These are phyloP conservation scores for Scheffersomyces stambukii DNA, from an alignment of 1,139 yeast species.

Conservation along the genomic window DNA sequence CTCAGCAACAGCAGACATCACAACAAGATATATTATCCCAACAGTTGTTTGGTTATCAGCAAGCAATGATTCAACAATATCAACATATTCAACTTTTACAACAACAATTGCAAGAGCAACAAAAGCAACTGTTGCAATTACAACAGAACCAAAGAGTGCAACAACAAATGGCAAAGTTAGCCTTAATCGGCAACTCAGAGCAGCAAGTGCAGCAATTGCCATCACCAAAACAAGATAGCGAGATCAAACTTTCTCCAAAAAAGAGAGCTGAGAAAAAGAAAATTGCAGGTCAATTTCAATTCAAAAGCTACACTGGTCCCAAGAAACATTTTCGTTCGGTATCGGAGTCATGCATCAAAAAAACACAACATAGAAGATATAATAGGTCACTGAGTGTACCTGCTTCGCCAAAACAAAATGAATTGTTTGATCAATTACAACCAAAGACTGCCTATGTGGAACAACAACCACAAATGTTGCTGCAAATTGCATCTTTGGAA, in stretches of 20 bases:
- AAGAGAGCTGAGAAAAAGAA: conserved; percentile 13
- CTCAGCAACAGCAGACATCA: conserved; percentile 1
- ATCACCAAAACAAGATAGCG: not conserved
- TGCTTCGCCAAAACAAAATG: conserved; percentile 4
- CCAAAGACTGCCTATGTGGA: conserved; percentile 1
- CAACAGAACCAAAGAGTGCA: conserved; percentile 5
- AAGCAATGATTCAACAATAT: conserved; percentile 22
- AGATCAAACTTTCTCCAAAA: conserved; percentile 1
- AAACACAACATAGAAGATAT: conserved; percentile 14
- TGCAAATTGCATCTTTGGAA: conserved; percentile 1
- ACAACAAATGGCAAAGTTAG: conserved; percentile 4
- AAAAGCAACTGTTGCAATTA: conserved; percentile 6
- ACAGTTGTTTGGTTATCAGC: conserved; percentile 20
- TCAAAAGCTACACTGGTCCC: conserved; percentile 37
- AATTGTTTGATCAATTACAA: conserved; percentile 1
- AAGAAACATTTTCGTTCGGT: conserved; percentile 11
- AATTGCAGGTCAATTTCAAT: conserved; percentile 29
- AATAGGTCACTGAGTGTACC: conserved; percentile 6
- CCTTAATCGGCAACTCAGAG: conserved; percentile 1
- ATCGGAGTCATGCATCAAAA: conserved; percentile 16
- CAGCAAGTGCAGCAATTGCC: conserved; percentile 1
- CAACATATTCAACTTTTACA: conserved; percentile 23
- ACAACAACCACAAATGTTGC: conserved; percentile 2
- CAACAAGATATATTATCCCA: conserved; percentile 7
- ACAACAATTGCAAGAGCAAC: conserved; percentile 16